Evolutionary conservation across 2,329 filamentous ascomycete species (phyloP).

Genomic region (Paecilomyces formosus): DNA sequence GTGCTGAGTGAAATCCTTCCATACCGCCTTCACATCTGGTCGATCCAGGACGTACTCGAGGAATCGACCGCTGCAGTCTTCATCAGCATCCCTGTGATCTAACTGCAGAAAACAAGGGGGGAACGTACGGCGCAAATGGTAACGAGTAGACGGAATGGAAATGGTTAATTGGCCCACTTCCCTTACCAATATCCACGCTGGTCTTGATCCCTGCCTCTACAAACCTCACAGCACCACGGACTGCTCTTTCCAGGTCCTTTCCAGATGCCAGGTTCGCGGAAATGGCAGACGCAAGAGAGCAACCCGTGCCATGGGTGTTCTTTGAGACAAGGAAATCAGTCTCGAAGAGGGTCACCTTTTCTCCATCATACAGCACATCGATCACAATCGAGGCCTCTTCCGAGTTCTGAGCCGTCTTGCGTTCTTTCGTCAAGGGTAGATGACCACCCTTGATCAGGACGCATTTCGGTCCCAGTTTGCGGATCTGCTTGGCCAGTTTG

Average conservation of each 20-base stretch:
- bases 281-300: constrained; percentile 75
- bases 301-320: constrained; percentile 92
- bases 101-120: neutral
- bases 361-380: constrained; percentile 65
- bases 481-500: constrained; percentile 57
- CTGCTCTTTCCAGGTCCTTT: constrained; percentile 42
- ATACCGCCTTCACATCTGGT: constrained; percentile 64
- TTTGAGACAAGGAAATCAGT: constrained; percentile 63
- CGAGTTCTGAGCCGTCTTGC: constrained; percentile 50
- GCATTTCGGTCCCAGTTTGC: constrained; percentile 64
- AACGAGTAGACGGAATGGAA: constrained; percentile 56
- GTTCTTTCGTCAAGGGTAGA: constrained; percentile 62
- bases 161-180: constrained; percentile 60
- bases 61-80: constrained; percentile 59
- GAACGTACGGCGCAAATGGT: constrained; percentile 50
- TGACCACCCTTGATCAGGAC: constrained; percentile 90
- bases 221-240: constrained; percentile 51
- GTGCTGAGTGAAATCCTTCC: constrained; percentile 72
- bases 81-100: constrained; percentile 1
- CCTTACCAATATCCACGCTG: constrained; percentile 49
- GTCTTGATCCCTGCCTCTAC: constrained; percentile 55
- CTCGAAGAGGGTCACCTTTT: constrained; percentile 55
- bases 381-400: constrained; percentile 61
- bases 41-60: constrained; percentile 74
- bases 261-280: constrained; percentile 53